Evolutionary conservation across 768 basidiomycete genomes (phyloP).

Genomic region (Sporobolomyces phaffii): DNA sequence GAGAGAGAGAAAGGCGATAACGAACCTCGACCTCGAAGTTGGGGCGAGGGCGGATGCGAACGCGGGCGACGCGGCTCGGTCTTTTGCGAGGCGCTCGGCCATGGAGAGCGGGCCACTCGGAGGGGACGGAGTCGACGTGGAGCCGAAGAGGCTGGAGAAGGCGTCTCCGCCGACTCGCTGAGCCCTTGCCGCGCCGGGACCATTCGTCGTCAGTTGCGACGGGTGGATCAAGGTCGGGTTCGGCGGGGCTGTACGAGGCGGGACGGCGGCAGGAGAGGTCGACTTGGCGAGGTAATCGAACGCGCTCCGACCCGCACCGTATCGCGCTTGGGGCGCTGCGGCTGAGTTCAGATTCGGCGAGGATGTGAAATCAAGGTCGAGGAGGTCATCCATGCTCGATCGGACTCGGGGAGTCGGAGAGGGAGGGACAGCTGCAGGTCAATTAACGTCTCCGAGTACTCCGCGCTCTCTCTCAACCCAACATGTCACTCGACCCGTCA

Average conservation of each 20-base stretch:
- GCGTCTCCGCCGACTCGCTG: conserved; percentile 22
- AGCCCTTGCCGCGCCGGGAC: not conserved
- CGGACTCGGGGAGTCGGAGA: not conserved
- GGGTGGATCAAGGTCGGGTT: no score
- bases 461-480: no score
- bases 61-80: not conserved
- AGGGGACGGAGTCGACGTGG: conserved; percentile 8
- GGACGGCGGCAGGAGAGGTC: not conserved
- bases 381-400: conserved; percentile 39
- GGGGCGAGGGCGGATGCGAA: not conserved
- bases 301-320: conserved; percentile 1
- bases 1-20: not conserved
- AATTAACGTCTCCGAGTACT: not conserved
- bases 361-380: conserved; percentile 39
- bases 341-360: no score
- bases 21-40: conserved; percentile 5
- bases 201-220: not conserved
- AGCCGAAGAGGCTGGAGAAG: conserved; percentile 31
- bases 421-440: not conserved
- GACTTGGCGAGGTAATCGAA: conserved; percentile 31
- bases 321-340: not conserved
- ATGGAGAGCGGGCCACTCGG: conserved; percentile 5
- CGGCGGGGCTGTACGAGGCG: no score
- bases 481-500: no score
- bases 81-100: conserved; percentile 22